phyloP scores from a whole-genome alignment of 1,139 yeast genomes.

The Ashbya aceris region DNA sequence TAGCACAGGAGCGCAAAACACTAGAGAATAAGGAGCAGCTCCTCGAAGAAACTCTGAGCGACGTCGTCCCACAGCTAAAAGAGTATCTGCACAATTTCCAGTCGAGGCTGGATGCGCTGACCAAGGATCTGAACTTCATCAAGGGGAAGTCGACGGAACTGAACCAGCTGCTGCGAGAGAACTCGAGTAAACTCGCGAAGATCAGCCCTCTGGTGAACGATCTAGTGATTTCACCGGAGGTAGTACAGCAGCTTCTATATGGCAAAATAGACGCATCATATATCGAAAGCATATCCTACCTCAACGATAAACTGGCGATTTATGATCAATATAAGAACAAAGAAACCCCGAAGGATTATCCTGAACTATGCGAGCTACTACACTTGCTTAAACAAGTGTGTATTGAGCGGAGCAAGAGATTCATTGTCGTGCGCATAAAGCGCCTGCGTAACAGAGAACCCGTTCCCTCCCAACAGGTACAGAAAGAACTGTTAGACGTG shows the following conservation, averaged over 20 bases:
- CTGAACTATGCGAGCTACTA: slow-evolving; percentile 22
- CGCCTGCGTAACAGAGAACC: slow-evolving; percentile 44
- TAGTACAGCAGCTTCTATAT: slow-evolving; percentile 40
- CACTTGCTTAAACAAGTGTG: slow-evolving; percentile 34
- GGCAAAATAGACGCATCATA: slow-evolving; percentile 44
- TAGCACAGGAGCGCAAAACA: slow-evolving; percentile 11
- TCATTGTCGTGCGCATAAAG: slow-evolving; percentile 54
- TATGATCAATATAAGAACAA: slow-evolving; percentile 31
- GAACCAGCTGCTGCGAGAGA: slow-evolving; percentile 46
- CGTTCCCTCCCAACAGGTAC: slow-evolving; percentile 64
- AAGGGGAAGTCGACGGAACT: slow-evolving; percentile 51
- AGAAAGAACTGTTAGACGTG: slow-evolving; percentile 50
- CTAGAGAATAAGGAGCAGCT: slow-evolving; percentile 15
- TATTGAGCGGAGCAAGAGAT: slow-evolving; percentile 69
- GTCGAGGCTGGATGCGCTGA: slow-evolving; percentile 45
- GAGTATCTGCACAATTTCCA: slow-evolving; percentile 38
- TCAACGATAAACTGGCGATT: slow-evolving; percentile 48
- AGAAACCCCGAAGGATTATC: slow-evolving; percentile 25
- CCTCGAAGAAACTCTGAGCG: slow-evolving; percentile 14
- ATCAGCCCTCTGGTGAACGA: slow-evolving; percentile 67
- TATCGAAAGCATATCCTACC: slow-evolving; percentile 50
- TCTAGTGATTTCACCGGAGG: slow-evolving; percentile 62
- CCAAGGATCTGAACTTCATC: slow-evolving; percentile 48
- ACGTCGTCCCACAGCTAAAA: slow-evolving; percentile 22
- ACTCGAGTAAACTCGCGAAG: slow-evolving; percentile 43